phyloP scores from a whole-genome alignment of 2,329 filamentous ascomycete genomes.

The Samsoniella hepiali region DNA sequence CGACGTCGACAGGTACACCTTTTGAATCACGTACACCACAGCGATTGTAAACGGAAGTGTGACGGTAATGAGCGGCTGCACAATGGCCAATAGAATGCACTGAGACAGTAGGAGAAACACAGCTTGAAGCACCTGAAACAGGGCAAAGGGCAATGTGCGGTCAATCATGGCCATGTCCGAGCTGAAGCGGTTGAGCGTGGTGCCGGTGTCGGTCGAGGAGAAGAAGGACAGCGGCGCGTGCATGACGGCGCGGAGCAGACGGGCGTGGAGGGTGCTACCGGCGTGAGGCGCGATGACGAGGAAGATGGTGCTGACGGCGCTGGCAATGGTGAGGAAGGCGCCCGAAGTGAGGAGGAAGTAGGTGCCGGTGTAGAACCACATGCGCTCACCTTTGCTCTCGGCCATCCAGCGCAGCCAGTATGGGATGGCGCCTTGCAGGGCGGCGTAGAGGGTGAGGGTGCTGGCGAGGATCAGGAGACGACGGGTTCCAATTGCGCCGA shows the following conservation, averaged over 20 bases:
- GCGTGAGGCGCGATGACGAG: constrained; percentile 9
- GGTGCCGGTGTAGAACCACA: constrained; percentile 1
- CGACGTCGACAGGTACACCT: constrained; percentile 22
- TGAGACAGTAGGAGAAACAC: constrained; percentile 18
- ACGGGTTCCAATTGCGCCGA: not conserved
- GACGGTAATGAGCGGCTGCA: constrained; percentile 13
- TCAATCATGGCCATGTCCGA: constrained; percentile 21
- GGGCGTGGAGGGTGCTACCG: constrained; percentile 13
- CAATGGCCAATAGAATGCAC: constrained; percentile 13
- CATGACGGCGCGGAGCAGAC: constrained; percentile 20
- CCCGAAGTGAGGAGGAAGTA: constrained; percentile 16
- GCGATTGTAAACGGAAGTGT: constrained; percentile 12
- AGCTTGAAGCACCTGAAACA: constrained; percentile 14
- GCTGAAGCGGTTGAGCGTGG: constrained; percentile 21
- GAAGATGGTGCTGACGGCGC: constrained; percentile 16
- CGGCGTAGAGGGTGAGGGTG: not conserved
- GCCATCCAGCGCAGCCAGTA: not conserved
- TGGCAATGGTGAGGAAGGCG: constrained; percentile 12
- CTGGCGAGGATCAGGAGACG: not conserved
- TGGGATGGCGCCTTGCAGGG: not conserved
- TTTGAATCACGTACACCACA: constrained; percentile 20
- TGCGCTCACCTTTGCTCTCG: not conserved
- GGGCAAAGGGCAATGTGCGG: constrained; percentile 12
- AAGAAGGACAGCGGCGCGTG: constrained; percentile 21
- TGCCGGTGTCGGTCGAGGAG: constrained; percentile 16